Base-by-base conservation (phyloP, 768 basidiomycete species). In the Termitomyces sp. region DNA sequence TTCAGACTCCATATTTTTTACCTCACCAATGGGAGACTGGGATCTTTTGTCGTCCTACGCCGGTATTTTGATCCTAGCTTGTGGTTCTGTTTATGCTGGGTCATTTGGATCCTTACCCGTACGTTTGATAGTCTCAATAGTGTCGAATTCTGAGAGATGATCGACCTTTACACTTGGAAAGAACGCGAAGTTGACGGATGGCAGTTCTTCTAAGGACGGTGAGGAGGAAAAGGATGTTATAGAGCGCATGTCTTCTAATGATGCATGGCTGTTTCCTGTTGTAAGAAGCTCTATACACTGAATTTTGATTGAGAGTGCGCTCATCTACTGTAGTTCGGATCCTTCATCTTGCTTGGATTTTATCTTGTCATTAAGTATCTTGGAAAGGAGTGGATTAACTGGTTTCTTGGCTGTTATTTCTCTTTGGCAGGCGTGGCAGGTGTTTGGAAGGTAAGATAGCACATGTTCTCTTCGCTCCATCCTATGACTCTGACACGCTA, bases 341-440 rank as follows among this genome's bases (percentile, higher is more conserved):
- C 90, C 1, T 76, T 75, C 6, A 80, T 79, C 33, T 75, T 96
- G 31, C 73, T 90, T 61, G 82, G 85, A 5, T 68, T 94, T 60
- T 94, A 88, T 65, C 60, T 81, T 55, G 69, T 89, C 28, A 78
- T 96, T 56, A 87, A 84, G 65, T 92, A 86, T 68, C 72, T 89
- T 53, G 91, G 92, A 33, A 83, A 81, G 63, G 84, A 85, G 57
- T 91, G 90, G 87, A 83, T 96, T 56, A 95, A 95, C 71, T 81
- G 81, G 79, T 62, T 94, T 5, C 74, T 96, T 24, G 86, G 81
- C 5, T 85, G 81, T 83, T 92, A 90, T 64, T 90, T 90, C 61
- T 79, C 86, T 24, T 33, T 89, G 28, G 78, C 79, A 5, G 86
- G 86, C 0, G 77, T 85, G 9, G 84, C 81, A 26, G 84, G 83